phyloP scores from a whole-genome alignment of 2,329 filamentous ascomycete species.

The Paecilomyces sp. region DNA sequence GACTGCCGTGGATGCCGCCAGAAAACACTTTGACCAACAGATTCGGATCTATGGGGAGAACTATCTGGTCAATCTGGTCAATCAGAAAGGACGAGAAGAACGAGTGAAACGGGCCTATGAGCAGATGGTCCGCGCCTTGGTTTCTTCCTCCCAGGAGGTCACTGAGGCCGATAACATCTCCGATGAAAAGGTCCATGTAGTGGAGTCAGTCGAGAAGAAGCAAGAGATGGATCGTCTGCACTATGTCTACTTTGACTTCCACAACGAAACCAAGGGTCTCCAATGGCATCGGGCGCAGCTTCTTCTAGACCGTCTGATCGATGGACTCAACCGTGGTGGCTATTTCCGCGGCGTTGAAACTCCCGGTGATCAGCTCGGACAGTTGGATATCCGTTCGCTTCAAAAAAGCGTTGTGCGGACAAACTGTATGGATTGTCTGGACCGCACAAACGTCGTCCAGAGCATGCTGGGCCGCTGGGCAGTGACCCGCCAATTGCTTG shows the following conservation, averaged over 20 bases:
- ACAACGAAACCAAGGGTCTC: conserved; percentile 92
- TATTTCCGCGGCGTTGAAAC: conserved; percentile 92
- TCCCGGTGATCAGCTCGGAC: conserved; percentile 62
- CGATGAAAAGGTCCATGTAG: conserved; percentile 71
- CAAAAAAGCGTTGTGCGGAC: conserved; percentile 91
- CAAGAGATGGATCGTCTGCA: conserved; percentile 77
- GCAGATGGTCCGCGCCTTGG: conserved; percentile 70
- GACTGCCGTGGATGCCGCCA: conserved; percentile 68
- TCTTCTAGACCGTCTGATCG: conserved; percentile 72
- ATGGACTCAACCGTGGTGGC: conserved; percentile 68
- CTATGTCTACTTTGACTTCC: conserved; percentile 98
- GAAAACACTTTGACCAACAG: conserved; percentile 87
- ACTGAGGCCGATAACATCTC: conserved; percentile 59
- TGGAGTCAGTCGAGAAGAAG: conserved; percentile 56
- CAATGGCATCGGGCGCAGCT: conserved; percentile 87
- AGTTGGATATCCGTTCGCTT: conserved; percentile 69
- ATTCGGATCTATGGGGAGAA: conserved; percentile 92
- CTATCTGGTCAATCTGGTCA: conserved; percentile 94
- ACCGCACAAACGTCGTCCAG: conserved; percentile 96
- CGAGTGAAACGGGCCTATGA: conserved; percentile 91
- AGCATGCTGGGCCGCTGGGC: conserved; percentile 91
- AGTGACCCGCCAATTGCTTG: conserved; percentile 79
- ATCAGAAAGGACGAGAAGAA: conserved; percentile 87
- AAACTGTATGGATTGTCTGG: conserved; percentile 98
- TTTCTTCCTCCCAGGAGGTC: conserved; percentile 61